Percentiles rank a stretch among this genome's conserved stretches.
phyloP scores from a whole-genome alignment of 768 basidiomycete species.

The Russula vinacea region DNA sequence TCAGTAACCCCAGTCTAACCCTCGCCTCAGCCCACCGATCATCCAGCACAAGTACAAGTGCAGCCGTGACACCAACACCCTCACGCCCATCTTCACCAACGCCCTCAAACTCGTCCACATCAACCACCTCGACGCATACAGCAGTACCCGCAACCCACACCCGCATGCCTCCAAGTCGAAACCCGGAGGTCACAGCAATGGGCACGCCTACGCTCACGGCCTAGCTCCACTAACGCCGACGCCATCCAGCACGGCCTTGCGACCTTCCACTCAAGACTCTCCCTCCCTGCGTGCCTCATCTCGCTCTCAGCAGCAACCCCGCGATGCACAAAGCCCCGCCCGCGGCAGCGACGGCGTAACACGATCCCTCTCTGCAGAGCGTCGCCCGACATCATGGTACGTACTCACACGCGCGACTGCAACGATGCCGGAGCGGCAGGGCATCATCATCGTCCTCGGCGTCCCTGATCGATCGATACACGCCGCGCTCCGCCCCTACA shows the following conservation, averaged over 20 bases:
- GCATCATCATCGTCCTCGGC: background rate
- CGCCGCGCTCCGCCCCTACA: constrained; percentile 18
- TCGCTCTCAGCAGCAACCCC: background rate
- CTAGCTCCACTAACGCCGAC: constrained; percentile 16
- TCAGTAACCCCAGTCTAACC: background rate
- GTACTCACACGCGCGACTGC: background rate
- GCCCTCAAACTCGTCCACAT: constrained; percentile 23
- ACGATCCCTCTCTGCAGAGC: background rate
- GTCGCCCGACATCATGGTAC: background rate
- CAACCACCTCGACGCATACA: constrained; percentile 29
- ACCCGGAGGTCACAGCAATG: background rate
- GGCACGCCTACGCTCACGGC: background rate
- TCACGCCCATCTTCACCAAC: constrained; percentile 29
- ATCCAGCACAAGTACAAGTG: background rate
- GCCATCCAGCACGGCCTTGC: background rate
- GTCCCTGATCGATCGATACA: constrained; percentile 14
- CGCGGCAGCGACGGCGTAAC: background rate
- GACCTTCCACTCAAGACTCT: background rate
- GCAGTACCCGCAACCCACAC: constrained; percentile 27
- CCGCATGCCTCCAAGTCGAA: background rate
- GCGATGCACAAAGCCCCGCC: background rate
- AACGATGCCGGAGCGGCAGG: background rate
- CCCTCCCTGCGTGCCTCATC: constrained; percentile 10
- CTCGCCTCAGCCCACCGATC: background rate
- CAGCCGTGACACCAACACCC: constrained; percentile 24